Percentiles rank a stretch among this genome's conserved stretches.
Evolutionary conservation across 2,329 filamentous ascomycete species (phyloP).

Genomic region (Capronia americana): DNA sequence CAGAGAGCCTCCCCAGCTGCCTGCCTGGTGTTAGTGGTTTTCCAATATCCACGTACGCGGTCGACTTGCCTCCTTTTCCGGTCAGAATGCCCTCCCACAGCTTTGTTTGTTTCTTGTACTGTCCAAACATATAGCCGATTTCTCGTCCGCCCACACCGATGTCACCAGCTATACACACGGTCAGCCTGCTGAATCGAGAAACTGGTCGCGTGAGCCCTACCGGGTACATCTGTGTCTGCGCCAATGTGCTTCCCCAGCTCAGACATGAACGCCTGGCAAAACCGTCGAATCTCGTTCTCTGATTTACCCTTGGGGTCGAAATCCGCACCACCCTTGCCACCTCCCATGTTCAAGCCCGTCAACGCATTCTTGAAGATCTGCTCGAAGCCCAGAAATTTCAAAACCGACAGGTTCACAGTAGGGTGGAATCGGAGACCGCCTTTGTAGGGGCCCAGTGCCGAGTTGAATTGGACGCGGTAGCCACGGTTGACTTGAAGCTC

Average conservation of each 20-base stretch:
- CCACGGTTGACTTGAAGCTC: slow-evolving; percentile 90
- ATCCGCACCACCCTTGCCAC: slow-evolving; percentile 96
- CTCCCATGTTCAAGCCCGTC: slow-evolving; percentile 93
- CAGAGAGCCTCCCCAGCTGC: slow-evolving; percentile 87
- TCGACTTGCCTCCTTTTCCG: slow-evolving; percentile 73
- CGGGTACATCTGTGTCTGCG: slow-evolving; percentile 89
- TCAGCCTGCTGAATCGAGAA: slow-evolving; percentile 22
- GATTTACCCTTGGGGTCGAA: slow-evolving; percentile 99
- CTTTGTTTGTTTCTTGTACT: slow-evolving; percentile 87
- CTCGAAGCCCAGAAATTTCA: slow-evolving; percentile 99
- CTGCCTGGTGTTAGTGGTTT: slow-evolving; percentile 17
- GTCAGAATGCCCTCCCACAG: slow-evolving; percentile 95
- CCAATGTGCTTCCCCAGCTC: slow-evolving; percentile 96
- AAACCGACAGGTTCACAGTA: slow-evolving; percentile 68
- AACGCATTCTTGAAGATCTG: slow-evolving; percentile 99
- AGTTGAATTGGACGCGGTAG: slow-evolving; percentile 98
- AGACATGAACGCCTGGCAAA: slow-evolving; percentile 95
- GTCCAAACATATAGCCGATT: slow-evolving; percentile 93
- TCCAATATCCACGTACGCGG: neutral
- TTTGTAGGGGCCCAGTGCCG: slow-evolving; percentile 96
- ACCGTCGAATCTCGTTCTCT: slow-evolving; percentile 95
- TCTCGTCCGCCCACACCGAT: slow-evolving; percentile 93
- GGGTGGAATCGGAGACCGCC: slow-evolving; percentile 95
- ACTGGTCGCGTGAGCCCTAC: slow-evolving; percentile 26
- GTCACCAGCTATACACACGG: slow-evolving; percentile 71